Conservation (phyloP, 2,329 filamentous ascomycete species). For the Trichoderma cornu-damae region DNA sequence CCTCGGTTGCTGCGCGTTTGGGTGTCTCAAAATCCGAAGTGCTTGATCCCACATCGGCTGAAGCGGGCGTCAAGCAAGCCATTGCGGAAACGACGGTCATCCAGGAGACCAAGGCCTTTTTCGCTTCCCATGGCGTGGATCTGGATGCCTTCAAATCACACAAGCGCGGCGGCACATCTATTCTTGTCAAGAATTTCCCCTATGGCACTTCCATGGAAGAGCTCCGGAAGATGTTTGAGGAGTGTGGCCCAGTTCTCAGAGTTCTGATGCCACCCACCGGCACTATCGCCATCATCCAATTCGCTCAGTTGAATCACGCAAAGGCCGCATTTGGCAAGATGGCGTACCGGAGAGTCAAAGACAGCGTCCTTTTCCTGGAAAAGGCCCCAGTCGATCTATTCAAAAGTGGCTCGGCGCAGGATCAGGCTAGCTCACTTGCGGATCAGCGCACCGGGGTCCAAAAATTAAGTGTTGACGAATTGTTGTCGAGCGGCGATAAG, state of each 20-base stretch:
- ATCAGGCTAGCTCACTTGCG: constrained; percentile 29
- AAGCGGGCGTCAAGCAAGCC: constrained; percentile 93
- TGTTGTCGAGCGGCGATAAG: constrained; percentile 55
- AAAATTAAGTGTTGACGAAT: constrained; percentile 64
- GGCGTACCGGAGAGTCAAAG: constrained; percentile 85
- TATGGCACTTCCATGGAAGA: constrained; percentile 77
- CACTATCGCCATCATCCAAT: constrained; percentile 91
- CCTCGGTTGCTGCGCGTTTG: constrained; percentile 78
- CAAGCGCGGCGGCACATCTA: constrained; percentile 77
- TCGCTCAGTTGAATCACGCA: constrained; percentile 70
- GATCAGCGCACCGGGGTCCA: constrained; percentile 42
- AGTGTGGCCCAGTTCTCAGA: constrained; percentile 73
- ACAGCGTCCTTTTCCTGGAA: constrained; percentile 86
- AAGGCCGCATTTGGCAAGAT: constrained; percentile 78
- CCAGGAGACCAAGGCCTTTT: constrained; percentile 92
- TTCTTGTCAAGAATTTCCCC: constrained; percentile 92
- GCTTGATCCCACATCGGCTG: constrained; percentile 89
- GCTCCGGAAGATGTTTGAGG: constrained; percentile 73
- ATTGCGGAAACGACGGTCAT: constrained; percentile 95
- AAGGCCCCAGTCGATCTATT: constrained; percentile 87
- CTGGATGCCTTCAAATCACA: constrained; percentile 84
- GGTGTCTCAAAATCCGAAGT: constrained; percentile 88
- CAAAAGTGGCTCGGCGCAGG: constrained; percentile 27
- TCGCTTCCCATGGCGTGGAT: constrained; percentile 80
- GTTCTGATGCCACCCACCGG: constrained; percentile 90